Conservation (phyloP, 2,329 filamentous ascomycete species). For the Trematosphaeria pertusa region DNA sequence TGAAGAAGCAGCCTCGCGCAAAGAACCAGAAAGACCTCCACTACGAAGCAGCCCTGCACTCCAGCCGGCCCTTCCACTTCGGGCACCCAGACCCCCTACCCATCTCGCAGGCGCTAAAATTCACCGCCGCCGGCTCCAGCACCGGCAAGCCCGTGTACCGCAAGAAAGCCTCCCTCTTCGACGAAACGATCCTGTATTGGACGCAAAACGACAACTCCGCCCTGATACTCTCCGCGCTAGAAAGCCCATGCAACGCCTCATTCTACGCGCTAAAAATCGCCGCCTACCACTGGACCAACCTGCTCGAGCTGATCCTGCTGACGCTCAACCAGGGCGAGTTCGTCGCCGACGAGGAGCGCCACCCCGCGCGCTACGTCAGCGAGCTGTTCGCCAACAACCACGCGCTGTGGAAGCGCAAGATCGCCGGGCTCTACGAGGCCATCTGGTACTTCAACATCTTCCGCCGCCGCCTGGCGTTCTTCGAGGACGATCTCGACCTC, state of each 20-base stretch:
- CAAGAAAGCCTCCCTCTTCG: conserved; percentile 1
- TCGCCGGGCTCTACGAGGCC: too few species aligned
- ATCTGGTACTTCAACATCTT: conserved; percentile 7
- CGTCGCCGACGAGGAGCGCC: conserved; percentile 4
- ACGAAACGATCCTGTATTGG: conserved; percentile 8
- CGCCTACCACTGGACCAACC: conserved; percentile 5
- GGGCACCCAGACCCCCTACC: not conserved
- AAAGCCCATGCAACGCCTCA: not conserved
- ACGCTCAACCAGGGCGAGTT: conserved; percentile 6
- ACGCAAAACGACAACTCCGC: not conserved
- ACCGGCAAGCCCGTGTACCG: conserved; percentile 3
- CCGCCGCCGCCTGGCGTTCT: conserved; percentile 3
- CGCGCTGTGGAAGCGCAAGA: too few species aligned
- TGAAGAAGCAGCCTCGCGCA: not conserved
- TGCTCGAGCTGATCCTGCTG: conserved; percentile 4
- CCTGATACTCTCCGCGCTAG: not conserved
- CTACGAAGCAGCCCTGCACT: not conserved
- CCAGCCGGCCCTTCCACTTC: not conserved
- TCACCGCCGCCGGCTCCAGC: not conserved
- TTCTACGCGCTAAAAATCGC: conserved; percentile 1
- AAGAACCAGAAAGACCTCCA: not conserved
- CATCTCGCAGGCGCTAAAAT: not conserved
- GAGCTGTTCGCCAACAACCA: too few species aligned
- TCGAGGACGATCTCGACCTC: conserved; percentile 6
- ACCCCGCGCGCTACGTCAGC: too few species aligned